Percentiles rank a stretch among this genome's conserved stretches.
phyloP scores from a whole-genome alignment of 805 yeast genomes.

The Torulaspora quercuum region DNA sequence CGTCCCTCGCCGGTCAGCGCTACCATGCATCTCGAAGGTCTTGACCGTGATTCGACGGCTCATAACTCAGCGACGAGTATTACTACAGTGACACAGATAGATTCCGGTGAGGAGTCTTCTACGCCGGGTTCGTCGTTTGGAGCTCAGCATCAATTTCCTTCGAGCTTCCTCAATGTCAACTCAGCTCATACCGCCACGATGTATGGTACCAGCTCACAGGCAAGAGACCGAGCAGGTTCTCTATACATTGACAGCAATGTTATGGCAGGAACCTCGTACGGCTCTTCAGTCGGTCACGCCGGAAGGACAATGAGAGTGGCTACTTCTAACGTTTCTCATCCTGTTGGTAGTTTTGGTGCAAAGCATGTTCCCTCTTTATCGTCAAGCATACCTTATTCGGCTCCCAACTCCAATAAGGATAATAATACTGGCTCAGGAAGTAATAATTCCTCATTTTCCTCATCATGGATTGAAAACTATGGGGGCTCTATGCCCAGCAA shows the following conservation, averaged over 20 bases:
- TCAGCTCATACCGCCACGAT: constrained; percentile 38
- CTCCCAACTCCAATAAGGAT: constrained; percentile 57
- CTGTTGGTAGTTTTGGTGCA: constrained; percentile 15
- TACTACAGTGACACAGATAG: constrained; percentile 32
- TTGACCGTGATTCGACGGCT: constrained; percentile 15
- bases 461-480: constrained; percentile 36
- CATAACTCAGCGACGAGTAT: constrained; percentile 26
- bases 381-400: constrained; percentile 64
- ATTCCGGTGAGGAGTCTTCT: constrained; percentile 20
- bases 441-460: constrained; percentile 34
- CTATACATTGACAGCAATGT: constrained; percentile 22
- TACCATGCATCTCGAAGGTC: constrained; percentile 7
- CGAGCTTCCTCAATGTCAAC: constrained; percentile 35
- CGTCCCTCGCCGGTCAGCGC: constrained; percentile 4
- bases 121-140: constrained; percentile 16
- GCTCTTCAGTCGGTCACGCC: constrained; percentile 11
- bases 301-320: constrained; percentile 19
- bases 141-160: constrained; percentile 20
- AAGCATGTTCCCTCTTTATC: constrained; percentile 45
- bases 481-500: constrained; percentile 42
- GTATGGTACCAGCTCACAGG: constrained; percentile 23
- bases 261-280: constrained; percentile 8
- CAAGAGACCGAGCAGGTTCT: constrained; percentile 26
- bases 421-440: constrained; percentile 25
- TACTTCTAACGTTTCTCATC: constrained; percentile 14